Base-by-base conservation (phyloP, 805 yeast species). In the Barnettozyma sucrosica region DNA sequence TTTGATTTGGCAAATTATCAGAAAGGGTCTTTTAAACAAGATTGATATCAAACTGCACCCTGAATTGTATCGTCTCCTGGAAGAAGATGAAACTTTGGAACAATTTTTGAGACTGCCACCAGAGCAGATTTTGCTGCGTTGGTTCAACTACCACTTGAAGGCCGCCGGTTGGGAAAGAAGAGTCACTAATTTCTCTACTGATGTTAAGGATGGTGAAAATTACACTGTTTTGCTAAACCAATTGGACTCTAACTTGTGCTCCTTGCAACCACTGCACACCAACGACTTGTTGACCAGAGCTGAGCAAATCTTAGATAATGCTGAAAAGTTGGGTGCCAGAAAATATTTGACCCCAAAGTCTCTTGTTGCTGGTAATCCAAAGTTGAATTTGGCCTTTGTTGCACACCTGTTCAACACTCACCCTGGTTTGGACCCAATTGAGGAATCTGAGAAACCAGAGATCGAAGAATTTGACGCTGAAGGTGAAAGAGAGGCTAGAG, bases 401-500 rank as follows among this genome's bases (percentile, higher is more conserved):
- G 99, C 99, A 38, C 95, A 93, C 65, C 74, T 93, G 64, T 93
- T 93, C 76, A 93, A 93, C 72, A 92, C 96, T 7, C 82, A 88
- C 64, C 99, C 99, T 43, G 98, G 99, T 43, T 77, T 93, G 55
- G 98, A 90, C 51, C 98, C 98, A 49, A 79, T 92, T 54, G 95
- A 88, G 62, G 98, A 90, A 68, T 75, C 72, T 49, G 97, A 92
- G 66, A 85, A 82, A 58, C 87, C 93, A 25, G 98, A 90, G 64
- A 88, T 93, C 57, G 99, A 93, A 71, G 98, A 89, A 57, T 93
- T 93, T 62, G 99, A 93, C 65, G 99, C 99, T 23, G 99, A 93
- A 70, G 99, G 99, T 53, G 99, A 93, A 71, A 86, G 99, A 71
- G 99, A 93, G 71, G 99, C 99, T 3, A 80, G 99, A 67, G 99